Base-by-base conservation (phyloP, 164 flowering plant species). In the Santalum album region DNA sequence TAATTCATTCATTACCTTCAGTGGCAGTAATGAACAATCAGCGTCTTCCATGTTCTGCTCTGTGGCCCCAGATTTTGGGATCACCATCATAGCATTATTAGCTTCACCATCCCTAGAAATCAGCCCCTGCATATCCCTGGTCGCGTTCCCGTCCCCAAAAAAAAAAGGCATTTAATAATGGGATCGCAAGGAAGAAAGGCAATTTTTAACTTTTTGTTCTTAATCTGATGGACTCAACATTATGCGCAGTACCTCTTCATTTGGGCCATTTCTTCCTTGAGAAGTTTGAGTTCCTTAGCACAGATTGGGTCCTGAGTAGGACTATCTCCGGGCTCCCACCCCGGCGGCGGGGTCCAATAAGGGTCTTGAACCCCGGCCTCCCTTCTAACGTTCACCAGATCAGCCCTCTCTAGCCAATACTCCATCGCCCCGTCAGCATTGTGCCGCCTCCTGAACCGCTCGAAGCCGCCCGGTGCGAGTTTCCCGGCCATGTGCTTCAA, bases 341-440 rank as follows among this genome's bases (percentile, higher is more conserved):
- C 91, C 3, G 82, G 74, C 17, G 89, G 94, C 17, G 98, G 96
- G 11, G 49, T 71, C 98, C 96, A 92, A 45, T 72, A 86, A 43
- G 91, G 89, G 44, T 92, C 96, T 10, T 70, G 62, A 2, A 87
- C 81, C 1, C 96, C 94, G 25, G 94, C 98, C 21, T 81, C 77
- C 60, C 66, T 80, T 59, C 98, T 60, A 1, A 84, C 62, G 12
- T 78, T 56, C 17, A 78, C 65, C 46, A 89, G 65, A 42, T 84
- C 84, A 22, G 92, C 86, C 42, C 63, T 69, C 66, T 91, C 98
- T 24, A 91, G 59, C 96, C 96, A 91, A 27, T 92, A 92, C 72
- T 92, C 98, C 96, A 92, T 91, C 34, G 78, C 84, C 1, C 98
- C 98, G 7, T 86, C 84, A 0, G 90, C 72, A 61, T 86, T 92